Percentiles rank a stretch among this genome's conserved stretches.
Conservation (phyloP, 805 yeast genomes). For the Sungouiella blattae region DNA sequence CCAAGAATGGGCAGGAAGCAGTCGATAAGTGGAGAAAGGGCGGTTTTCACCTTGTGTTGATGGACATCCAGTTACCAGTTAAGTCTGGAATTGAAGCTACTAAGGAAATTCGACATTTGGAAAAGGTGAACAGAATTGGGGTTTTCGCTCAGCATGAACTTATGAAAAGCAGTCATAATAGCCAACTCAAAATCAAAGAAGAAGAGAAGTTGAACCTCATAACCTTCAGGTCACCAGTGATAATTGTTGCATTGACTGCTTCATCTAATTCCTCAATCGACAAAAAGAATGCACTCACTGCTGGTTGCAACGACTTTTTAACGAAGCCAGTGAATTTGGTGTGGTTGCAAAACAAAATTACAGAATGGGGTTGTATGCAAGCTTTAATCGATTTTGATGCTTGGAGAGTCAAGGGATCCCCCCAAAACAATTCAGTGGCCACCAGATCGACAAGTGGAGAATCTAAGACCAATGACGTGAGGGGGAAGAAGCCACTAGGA, state of each 20-base stretch:
- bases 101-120: slow-evolving; percentile 82
- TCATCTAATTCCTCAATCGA: slow-evolving; percentile 76
- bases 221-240: slow-evolving; percentile 88
- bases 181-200: slow-evolving; percentile 25
- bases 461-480: no score
- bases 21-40: slow-evolving; percentile 92
- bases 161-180: slow-evolving; percentile 17
- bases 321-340: slow-evolving; percentile 93
- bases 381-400: slow-evolving; percentile 94
- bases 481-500: no score
- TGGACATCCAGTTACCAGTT: slow-evolving; percentile 97
- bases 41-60: slow-evolving; percentile 88
- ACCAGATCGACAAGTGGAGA: no score
- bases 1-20: slow-evolving; percentile 93
- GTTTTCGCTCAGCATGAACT: slow-evolving; percentile 46
- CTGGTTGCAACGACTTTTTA: slow-evolving; percentile 95
- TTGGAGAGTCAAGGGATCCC: slow-evolving; percentile 44
- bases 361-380: slow-evolving; percentile 99
- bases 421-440: no score
- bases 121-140: slow-evolving; percentile 77
- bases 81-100: slow-evolving; percentile 96
- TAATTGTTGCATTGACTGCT: slow-evolving; percentile 95
- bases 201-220: slow-evolving; percentile 57
- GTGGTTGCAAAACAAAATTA: slow-evolving; percentile 91
- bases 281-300: slow-evolving; percentile 85